Base-by-base conservation (phyloP, 345 rosid species). In the Noccaea bulbosa region DNA sequence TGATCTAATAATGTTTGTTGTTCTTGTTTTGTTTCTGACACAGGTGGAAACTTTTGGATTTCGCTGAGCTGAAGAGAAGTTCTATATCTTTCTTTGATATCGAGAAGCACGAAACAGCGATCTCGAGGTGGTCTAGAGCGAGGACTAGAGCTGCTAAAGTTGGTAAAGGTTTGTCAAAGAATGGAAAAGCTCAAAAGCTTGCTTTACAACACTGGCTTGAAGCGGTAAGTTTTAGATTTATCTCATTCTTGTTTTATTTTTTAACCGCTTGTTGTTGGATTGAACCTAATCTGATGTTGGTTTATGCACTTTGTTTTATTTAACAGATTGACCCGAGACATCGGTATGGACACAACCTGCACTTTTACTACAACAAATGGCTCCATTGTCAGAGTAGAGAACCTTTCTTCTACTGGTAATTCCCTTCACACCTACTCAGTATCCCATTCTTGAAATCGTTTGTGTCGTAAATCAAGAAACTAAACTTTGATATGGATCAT, bases 391-490 rank as follows among this genome's bases (percentile, higher is more conserved):
- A 87, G 72, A 87, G 96, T 33, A 86, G 87, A 81, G 96, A 94
- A 79, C 99, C 99, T 67, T 94, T 94, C 84, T 94, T 94, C 79
- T 94, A 92, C 83, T 92, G 99, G 99, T 91, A 87, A 67, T 55
- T 62, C 10, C 44, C 44, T 74, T 67, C 14, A 59, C 11, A 55
- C 74, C 10, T 0, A 57, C 43, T 52, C 4, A 11, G 16, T 43
- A 16, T 67, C 24, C 6, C 55, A n/a, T 76, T 55, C 40, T 12
- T 69, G 7, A 47, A 27, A 17, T 8, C 22, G 5, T 0, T 12
- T 8, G n/a, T 5, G 37, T 65, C 48, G 11, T 6, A 38, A 7
- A 46, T 48, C 60, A 47, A 47, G 61, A 70, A 70, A 54, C 75
- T 40, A 56, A 70, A 39, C 11, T 14, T 62, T 14, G 44, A 8